Base-by-base conservation (phyloP, 345 rosid species). In the Hevea brasiliensis region DNA sequence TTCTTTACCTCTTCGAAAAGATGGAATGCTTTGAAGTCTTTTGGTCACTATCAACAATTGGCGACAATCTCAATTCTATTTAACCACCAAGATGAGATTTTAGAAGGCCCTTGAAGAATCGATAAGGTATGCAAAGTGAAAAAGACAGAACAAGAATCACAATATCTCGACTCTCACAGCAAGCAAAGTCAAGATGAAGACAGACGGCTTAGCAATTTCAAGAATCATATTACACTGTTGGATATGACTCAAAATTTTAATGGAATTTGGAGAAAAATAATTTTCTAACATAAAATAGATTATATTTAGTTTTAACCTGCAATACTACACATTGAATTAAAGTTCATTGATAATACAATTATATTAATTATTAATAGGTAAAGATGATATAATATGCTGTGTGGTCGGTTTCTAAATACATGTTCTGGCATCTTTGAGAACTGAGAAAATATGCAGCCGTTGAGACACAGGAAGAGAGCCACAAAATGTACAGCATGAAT, bases 151-250 rank as follows among this genome's bases (percentile, higher is more conserved):
- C 78, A 76, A 53, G 69, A 63, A 70, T 80, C 83, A 21, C 42
- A 24, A 66, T 53, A 41, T 75, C 26, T 27, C 44, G 73, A 45
- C 27, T 32, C 4, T 55, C 54, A 26, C 61, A 37, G 64, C 88
- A 83, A 79, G 89, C 84, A 85, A 82, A 80, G 89, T 85, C 79
- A 73, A 69, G 56, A 51, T 26, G 76, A 80, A 78, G 87, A 70
- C 72, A 44, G 81, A 77, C 81, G 71, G 72, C 37, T 37, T 50
- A 65, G 68, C 27, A 50, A 51, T 73, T 76, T 61, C 61, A 76
- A 21, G 83, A 78, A 85, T 82, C 71, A 58, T 27, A 12, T 61
- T 24, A 66, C 47, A 68, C 67, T 40, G 7, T 70, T 23, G 50
- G 37, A 4, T 32, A 32, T 32, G 37, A 32, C 37, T 32, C 37